Base-by-base conservation (phyloP, 1,139 yeast species). In the Sugiyamaella novakii region DNA sequence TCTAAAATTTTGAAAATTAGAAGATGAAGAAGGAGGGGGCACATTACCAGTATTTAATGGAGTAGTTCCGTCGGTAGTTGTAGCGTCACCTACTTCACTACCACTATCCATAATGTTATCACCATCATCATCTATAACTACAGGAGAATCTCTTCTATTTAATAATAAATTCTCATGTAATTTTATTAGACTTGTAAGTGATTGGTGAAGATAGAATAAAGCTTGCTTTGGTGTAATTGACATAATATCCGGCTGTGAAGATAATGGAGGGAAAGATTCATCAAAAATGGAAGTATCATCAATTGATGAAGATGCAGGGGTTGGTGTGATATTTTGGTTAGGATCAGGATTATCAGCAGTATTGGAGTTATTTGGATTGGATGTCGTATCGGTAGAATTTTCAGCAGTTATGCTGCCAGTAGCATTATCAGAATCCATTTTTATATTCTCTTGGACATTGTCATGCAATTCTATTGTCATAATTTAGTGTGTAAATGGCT, bases 191-290 rank as follows among this genome's bases (percentile, higher is more conserved):
- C 53, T 49, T 41, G 42, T 53, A 29, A 60, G 48, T 30, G 59
- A 49, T 46, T 59, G 60, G 39, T 55, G 54, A 24, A 60, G 47
- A 43, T 53, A 59, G 21, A 51, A 56, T 43, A 60, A 45, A 11
- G 64, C 63, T 41, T 58, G 54, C 10, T 57, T 55, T 6, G 62
- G 49, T 3, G 54, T 37, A 21, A 60, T 51, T 6, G 52, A 37
- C 25, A 39, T 37, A 11, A 60, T 39, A 15, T 52, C 55, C 1
- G 63, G 63, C 4, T 30, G 28, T 21, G 29, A 57, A 34, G 43
- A 27, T n/a, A 45, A 31, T 4, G 47, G 40, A 19, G 47, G 47
- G 12, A 25, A 47, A 11, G 38, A 30, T 18, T 44, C 43, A 5
- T 36, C 47, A 22, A 41, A 31, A 5, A 24, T 33, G 10, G 37